Evolutionary conservation across 768 basidiomycete species (phyloP).

Genomic region (Tylopilus subfusipes): DNA sequence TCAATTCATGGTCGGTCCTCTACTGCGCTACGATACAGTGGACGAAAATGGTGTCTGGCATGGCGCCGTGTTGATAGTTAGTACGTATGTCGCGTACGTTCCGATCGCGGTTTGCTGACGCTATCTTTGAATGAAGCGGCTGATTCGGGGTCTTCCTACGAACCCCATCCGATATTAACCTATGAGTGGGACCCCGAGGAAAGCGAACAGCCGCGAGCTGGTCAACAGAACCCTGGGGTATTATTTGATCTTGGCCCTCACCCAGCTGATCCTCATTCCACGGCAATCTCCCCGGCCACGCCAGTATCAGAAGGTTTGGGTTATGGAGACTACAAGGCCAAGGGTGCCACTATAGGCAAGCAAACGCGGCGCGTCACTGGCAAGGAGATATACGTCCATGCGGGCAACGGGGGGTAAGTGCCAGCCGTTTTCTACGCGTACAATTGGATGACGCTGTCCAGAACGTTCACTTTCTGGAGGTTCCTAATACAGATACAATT

Average conservation of each 20-base stretch:
- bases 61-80: slow-evolving; percentile 86
- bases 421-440: background rate
- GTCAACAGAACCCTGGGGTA: slow-evolving; percentile 26
- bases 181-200: slow-evolving; percentile 72
- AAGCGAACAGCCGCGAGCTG: slow-evolving; percentile 13
- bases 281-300: slow-evolving; percentile 32
- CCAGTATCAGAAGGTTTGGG: slow-evolving; percentile 2
- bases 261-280: slow-evolving; percentile 69
- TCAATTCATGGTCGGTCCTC: slow-evolving; percentile 88
- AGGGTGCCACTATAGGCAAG: slow-evolving; percentile 21
- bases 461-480: slow-evolving; percentile 92
- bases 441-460: slow-evolving; percentile 27
- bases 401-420: slow-evolving; percentile 50
- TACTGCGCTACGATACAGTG: slow-evolving; percentile 87
- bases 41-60: slow-evolving; percentile 77
- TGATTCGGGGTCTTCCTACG: slow-evolving; percentile 75
- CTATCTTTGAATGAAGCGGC: slow-evolving; percentile 44
- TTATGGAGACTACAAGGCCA: slow-evolving; percentile 18
- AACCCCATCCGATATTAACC: slow-evolving; percentile 64
- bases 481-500: slow-evolving; percentile 85
- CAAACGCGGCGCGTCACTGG: slow-evolving; percentile 47
- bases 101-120: background rate
- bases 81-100: slow-evolving; percentile 44
- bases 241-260: slow-evolving; percentile 62
- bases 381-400: slow-evolving; percentile 73